phyloP scores from a whole-genome alignment of 345 rosid genomes.

The Eutrema yunnanense region DNA sequence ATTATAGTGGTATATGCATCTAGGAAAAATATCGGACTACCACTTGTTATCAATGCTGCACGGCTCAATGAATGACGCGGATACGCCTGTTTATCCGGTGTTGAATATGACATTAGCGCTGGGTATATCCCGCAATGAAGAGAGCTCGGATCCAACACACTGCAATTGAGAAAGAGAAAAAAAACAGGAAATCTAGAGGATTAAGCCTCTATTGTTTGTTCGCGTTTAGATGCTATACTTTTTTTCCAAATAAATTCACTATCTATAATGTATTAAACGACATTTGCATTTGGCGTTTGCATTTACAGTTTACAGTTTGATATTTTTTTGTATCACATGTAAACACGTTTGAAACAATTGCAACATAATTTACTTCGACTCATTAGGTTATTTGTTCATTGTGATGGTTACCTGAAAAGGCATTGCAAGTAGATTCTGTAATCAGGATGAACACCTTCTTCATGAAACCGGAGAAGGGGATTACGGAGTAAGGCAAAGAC shows the following conservation, averaged over 20 bases:
- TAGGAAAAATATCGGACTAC: constrained; percentile 93
- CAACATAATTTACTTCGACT: not conserved
- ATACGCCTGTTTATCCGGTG: constrained; percentile 82
- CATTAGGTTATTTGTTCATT: not conserved
- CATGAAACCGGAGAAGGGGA: constrained; percentile 88
- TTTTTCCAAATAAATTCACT: too few relatives aligned
- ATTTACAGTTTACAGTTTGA: not conserved
- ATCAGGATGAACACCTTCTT: constrained; percentile 99
- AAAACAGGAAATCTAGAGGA: not conserved
- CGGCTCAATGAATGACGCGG: constrained; percentile 94
- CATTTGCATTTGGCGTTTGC: too few relatives aligned
- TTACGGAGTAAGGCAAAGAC: constrained; percentile 92
- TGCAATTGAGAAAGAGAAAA: constrained; percentile 28
- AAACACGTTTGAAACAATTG: not conserved
- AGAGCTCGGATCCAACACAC: constrained; percentile 83
- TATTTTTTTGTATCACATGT: too few relatives aligned
- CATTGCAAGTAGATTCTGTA: constrained; percentile 88
- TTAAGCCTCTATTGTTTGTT: not conserved
- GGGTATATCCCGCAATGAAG: constrained; percentile 91
- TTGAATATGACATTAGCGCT: constrained; percentile 59
- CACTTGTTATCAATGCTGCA: constrained; percentile 83
- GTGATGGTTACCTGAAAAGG: constrained; percentile 74
- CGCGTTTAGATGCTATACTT: not conserved
- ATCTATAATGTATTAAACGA: too few relatives aligned
- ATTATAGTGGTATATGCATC: constrained; percentile 87